Percentiles rank a stretch among this genome's conserved stretches.
phyloP scores from a whole-genome alignment of 2,329 filamentous ascomycete species.

The Ceratocystis diversiconidia region DNA sequence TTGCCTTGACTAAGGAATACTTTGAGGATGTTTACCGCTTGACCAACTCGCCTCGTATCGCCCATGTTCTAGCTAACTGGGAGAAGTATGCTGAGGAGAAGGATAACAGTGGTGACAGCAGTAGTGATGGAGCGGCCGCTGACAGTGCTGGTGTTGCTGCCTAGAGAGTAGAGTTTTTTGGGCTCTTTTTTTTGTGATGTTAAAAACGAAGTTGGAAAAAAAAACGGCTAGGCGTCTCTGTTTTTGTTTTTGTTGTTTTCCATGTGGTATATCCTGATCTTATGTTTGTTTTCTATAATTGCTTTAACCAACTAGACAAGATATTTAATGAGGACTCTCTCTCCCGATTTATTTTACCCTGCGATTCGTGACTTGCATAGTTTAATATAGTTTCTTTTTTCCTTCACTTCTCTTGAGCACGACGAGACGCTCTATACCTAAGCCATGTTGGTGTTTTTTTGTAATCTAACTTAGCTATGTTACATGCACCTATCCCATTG shows the following conservation, averaged over 20 bases:
- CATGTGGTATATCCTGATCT: neutral
- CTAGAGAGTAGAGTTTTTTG: neutral
- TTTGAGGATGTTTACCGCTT: constrained; percentile 97
- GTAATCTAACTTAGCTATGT: no score
- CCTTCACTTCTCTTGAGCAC: no score
- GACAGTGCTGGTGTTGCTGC: constrained; percentile 13
- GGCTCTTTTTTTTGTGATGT: neutral
- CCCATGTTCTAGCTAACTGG: constrained; percentile 74
- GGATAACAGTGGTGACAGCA: constrained; percentile 21
- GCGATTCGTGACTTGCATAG: neutral
- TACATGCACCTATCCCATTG: no score
- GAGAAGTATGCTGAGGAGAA: constrained; percentile 52
- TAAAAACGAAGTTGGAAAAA: neutral
- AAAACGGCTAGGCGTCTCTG: neutral
- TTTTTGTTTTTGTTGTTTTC: neutral
- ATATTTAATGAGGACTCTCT: neutral
- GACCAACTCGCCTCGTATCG: constrained; percentile 71
- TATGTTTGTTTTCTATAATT: constrained; percentile 4
- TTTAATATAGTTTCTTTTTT: no score
- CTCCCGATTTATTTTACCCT: neutral
- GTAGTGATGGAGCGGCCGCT: constrained; percentile 4
- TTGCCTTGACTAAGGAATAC: constrained; percentile 94
- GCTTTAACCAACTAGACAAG: neutral
- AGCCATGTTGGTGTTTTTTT: no score
- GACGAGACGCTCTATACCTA: no score